These are phyloP conservation scores for Setaria italica DNA, from an alignment of 202 grass and related monocot species.

Conservation along the genomic window DNA sequence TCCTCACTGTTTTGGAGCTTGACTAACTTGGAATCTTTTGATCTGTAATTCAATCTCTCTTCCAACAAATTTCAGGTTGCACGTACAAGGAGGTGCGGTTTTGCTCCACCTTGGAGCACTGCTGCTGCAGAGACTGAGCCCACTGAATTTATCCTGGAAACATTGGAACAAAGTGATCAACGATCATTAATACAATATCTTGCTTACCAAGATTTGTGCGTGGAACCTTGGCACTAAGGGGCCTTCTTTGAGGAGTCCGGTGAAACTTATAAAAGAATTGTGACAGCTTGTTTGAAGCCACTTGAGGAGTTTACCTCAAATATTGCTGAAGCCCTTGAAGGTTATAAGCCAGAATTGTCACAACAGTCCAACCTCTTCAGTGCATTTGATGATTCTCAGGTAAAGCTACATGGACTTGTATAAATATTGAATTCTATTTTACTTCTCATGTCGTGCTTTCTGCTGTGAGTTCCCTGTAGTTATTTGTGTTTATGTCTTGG, in stretches of 20 bases:
- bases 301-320: constrained; percentile 76
- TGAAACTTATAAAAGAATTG: constrained; percentile 88
- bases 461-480: not conserved
- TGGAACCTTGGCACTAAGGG: constrained; percentile 77
- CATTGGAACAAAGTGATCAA: constrained; percentile 76
- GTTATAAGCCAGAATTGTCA: constrained; percentile 63
- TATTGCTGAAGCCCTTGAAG: constrained; percentile 70
- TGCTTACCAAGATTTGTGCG: constrained; percentile 90
- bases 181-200: constrained; percentile 84
- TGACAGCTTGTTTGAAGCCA: constrained; percentile 80
- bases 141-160: constrained; percentile 80
- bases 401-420: constrained; percentile 34
- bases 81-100: constrained; percentile 88
- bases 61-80: constrained; percentile 66
- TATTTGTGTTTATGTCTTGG: constrained; percentile 14
- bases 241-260: constrained; percentile 92
- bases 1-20: constrained; percentile 35
- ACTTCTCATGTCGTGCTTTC: not conserved
- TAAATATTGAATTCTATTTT: not conserved
- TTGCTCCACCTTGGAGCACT: constrained; percentile 84
- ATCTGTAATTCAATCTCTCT: constrained; percentile 1
- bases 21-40: constrained; percentile 28
- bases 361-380: constrained; percentile 68
- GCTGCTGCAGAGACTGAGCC: constrained; percentile 85
- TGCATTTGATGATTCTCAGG: constrained; percentile 94